Evolutionary conservation across 768 basidiomycete species (phyloP).

Genomic region (Leucocoprinus sp.): DNA sequence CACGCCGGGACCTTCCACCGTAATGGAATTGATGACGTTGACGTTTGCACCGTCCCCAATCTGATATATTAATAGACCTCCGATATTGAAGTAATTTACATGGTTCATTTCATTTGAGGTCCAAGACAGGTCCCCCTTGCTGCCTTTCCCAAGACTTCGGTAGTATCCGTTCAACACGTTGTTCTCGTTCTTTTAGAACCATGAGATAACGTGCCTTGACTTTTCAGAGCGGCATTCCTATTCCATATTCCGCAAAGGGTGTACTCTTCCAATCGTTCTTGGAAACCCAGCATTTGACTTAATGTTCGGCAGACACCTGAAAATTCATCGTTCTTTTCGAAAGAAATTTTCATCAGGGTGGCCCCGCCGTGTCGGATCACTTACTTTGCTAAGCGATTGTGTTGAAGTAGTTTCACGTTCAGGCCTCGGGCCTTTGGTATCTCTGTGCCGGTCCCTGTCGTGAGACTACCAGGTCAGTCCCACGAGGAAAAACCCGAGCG

Average conservation of each 20-base stretch:
- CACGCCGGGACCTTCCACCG: neutral
- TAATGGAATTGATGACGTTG: conserved; percentile 2
- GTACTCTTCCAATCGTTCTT: neutral
- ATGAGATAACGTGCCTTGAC: neutral
- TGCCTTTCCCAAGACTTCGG: neutral
- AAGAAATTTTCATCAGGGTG: too few species aligned
- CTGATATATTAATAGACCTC: neutral
- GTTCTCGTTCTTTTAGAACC: neutral
- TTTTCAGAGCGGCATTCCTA: neutral
- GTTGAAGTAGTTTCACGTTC: too few species aligned
- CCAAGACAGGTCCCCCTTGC: neutral
- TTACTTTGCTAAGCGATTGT: too few species aligned
- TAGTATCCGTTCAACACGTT: neutral
- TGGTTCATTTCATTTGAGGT: neutral
- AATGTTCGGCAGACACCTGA: neutral
- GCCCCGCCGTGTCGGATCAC: too few species aligned
- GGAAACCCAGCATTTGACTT: neutral
- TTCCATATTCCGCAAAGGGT: neutral
- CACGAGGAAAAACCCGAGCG: too few species aligned
- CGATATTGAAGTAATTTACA: conserved; percentile 6
- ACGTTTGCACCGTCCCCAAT: neutral
- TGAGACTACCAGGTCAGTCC: too few species aligned
- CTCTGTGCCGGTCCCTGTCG: too few species aligned
- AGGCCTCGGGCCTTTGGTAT: too few species aligned
- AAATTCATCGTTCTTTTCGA: too few species aligned